A percentile compares a stretch with the other conserved stretches of the same genome.
These are phyloP conservation scores for Verticillium alfalfae DNA, from an alignment of 2,329 filamentous ascomycete species.

Conservation along the genomic window DNA sequence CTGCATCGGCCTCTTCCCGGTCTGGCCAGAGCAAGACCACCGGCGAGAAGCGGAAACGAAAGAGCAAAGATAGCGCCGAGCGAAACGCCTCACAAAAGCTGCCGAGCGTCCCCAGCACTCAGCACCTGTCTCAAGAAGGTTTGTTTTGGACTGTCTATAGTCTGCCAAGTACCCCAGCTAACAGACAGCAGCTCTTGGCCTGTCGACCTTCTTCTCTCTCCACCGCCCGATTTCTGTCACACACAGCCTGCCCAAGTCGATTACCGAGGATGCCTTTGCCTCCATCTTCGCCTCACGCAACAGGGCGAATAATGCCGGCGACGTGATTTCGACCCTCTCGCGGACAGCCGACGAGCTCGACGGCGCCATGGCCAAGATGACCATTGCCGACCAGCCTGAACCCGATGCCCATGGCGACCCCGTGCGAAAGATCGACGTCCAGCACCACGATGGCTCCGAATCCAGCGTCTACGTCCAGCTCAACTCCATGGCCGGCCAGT, in stretches of 20 bases:
- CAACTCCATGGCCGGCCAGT: slow-evolving; percentile 62
- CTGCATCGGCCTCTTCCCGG: slow-evolving; percentile 37
- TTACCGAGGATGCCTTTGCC: slow-evolving; percentile 72
- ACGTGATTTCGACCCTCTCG: slow-evolving; percentile 64
- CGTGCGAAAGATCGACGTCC: slow-evolving; percentile 45
- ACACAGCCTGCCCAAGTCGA: slow-evolving; percentile 67
- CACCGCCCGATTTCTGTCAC: slow-evolving; percentile 91
- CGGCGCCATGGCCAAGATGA: slow-evolving; percentile 49
- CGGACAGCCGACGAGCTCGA: slow-evolving; percentile 55
- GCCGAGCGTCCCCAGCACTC: slow-evolving; percentile 70
- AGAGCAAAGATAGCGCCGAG: slow-evolving; percentile 45
- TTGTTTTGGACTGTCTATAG: slow-evolving; percentile 15
- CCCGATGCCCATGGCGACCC: slow-evolving; percentile 38
- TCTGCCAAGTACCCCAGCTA: background rate
- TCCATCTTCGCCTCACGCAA: slow-evolving; percentile 67
- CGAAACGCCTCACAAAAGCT: slow-evolving; percentile 49
- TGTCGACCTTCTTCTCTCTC: slow-evolving; percentile 92
- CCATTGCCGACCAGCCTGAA: slow-evolving; percentile 34
- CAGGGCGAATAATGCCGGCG: slow-evolving; percentile 45
- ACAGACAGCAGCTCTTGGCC: slow-evolving; percentile 63
- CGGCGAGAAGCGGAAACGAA: slow-evolving; percentile 53
- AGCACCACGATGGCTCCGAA: slow-evolving; percentile 50
- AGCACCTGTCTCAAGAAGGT: slow-evolving; percentile 66
- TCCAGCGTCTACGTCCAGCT: slow-evolving; percentile 60
- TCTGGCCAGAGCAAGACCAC: slow-evolving; percentile 34